Conservation (phyloP, 2,329 filamentous ascomycete species). For the Plectosphaerella plurivora region DNA sequence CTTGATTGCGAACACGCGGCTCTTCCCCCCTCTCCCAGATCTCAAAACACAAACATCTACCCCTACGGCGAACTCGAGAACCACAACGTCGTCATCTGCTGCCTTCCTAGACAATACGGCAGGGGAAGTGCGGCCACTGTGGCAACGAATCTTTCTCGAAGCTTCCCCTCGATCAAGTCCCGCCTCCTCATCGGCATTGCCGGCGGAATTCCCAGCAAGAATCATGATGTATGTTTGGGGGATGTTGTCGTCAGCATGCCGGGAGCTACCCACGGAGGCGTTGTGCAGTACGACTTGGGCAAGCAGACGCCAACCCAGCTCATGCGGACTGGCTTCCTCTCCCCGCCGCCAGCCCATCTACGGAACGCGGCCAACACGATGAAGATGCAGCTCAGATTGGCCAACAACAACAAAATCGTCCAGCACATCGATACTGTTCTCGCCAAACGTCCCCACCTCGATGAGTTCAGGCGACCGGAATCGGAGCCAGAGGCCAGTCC, state of each 20-base stretch:
- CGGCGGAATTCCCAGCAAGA: constrained; percentile 11
- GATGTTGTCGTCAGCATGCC: constrained; percentile 12
- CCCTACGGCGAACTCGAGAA: constrained; percentile 17
- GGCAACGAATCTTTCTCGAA: constrained; percentile 15
- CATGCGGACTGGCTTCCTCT: constrained; percentile 12
- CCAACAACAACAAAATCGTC: neutral
- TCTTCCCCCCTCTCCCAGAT: constrained; percentile 6
- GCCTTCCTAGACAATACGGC: constrained; percentile 17
- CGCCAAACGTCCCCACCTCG: neutral
- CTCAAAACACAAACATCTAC: constrained; percentile 17
- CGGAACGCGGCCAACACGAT: constrained; percentile 9
- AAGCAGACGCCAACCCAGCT: constrained; percentile 2
- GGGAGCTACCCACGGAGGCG: constrained; percentile 1
- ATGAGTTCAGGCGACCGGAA: neutral
- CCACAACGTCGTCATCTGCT: constrained; percentile 21
- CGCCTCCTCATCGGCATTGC: constrained; percentile 20
- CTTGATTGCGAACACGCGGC: constrained; percentile 18
- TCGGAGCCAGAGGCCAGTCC: neutral
- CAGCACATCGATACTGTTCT: constrained; percentile 1
- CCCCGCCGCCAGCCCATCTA: constrained; percentile 8
- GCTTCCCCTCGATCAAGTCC: constrained; percentile 18
- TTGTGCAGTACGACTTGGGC: constrained; percentile 5
- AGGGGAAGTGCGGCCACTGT: constrained; percentile 18
- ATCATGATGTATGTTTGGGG: constrained; percentile 10
- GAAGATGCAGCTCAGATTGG: neutral